Evolutionary conservation across 495 filamentous ascomycete species (phyloP).

Genomic region (Pseudevernia furfuracea): DNA sequence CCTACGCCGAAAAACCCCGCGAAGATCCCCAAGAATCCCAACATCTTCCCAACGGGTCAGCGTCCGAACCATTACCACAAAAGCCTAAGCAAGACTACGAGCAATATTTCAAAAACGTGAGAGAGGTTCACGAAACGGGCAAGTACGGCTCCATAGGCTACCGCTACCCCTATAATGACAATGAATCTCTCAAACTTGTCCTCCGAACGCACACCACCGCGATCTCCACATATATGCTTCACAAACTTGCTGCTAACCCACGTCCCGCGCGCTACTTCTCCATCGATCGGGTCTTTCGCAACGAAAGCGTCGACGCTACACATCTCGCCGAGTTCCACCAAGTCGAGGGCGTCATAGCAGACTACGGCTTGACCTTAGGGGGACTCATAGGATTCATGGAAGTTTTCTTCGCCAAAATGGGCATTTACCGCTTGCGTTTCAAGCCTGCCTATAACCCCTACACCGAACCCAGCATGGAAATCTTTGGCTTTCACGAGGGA

Average conservation of each 20-base stretch:
- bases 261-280: constrained; percentile 89
- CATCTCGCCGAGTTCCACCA: constrained; percentile 98
- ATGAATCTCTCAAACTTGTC: constrained; percentile 84
- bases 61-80: constrained; percentile 19
- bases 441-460: constrained; percentile 98
- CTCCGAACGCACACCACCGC: constrained; percentile 95
- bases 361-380: constrained; percentile 83
- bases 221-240: constrained; percentile 75
- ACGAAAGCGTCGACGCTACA: constrained; percentile 92
- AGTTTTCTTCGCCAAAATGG: constrained; percentile 94
- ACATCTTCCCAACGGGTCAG: constrained; percentile 26
- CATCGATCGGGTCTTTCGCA: constrained; percentile 94
- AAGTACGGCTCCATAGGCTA: constrained; percentile 93
- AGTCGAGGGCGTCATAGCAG: constrained; percentile 95
- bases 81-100: constrained; percentile 60
- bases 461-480: constrained; percentile 97
- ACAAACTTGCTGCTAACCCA: constrained; percentile 75
- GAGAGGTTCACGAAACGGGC: constrained; percentile 72
- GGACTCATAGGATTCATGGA: constrained; percentile 95
- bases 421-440: constrained; percentile 78
- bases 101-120: constrained; percentile 78
- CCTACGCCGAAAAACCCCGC: constrained; percentile 64
- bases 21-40: constrained; percentile 51
- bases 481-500: constrained; percentile 87
- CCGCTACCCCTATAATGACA: constrained; percentile 81